Evolutionary conservation across 2,329 filamentous ascomycete species (phyloP), one percentile per base, ranked within the genome.

Genomic region (Coniochaeta pulveracea): DNA sequence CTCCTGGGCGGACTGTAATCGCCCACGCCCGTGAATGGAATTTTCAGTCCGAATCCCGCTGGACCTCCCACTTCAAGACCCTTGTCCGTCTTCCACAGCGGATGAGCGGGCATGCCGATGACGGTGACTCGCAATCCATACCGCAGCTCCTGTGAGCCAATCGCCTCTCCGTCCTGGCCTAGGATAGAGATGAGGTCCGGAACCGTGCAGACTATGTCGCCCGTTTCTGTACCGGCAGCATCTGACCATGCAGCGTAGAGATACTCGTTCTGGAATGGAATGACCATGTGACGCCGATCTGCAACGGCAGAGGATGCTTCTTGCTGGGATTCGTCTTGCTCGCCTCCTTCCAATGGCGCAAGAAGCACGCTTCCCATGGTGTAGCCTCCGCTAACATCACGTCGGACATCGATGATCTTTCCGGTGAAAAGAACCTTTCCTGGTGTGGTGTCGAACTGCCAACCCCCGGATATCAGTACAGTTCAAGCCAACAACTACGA

Each of bases 41-140:
- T 34, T 3, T 36, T n/a, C 6, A 38, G 27, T 17, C 39, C 37
- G 26, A 39, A 41, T 12, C 26, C 34, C 10, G 9, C 19, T 11
- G 37, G 39, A 6, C 37, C 34, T 11, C 34, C 34, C 4, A 39
- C 33, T 12, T 17, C 22, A 8, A 41, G 21, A 12, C 37, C 57
- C 33, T 45, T 44, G 3, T 51, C 49, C 1, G 50, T 57, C 43
- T 52, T 66, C 67, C 68, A 72, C 9, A 68, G 41, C 0, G 65
- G 63, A 37, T 66, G 63, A 2, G 63, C 60, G 3, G 64, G 54
- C 19, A 72, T 49, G 0, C 56, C 66, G 37, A 72, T 61, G 1
- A 72, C 66, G 19, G 48, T 61, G 0, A 71, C 66, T 4, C 58
- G 51, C 3, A 71, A 41, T 0, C 68, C 68, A 34, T 70, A 72